Evolutionary conservation across 106 monocot genomes (phyloP), one percentile per base, ranked within the genome.

Genomic region (Dactylorhiza incarnata): DNA sequence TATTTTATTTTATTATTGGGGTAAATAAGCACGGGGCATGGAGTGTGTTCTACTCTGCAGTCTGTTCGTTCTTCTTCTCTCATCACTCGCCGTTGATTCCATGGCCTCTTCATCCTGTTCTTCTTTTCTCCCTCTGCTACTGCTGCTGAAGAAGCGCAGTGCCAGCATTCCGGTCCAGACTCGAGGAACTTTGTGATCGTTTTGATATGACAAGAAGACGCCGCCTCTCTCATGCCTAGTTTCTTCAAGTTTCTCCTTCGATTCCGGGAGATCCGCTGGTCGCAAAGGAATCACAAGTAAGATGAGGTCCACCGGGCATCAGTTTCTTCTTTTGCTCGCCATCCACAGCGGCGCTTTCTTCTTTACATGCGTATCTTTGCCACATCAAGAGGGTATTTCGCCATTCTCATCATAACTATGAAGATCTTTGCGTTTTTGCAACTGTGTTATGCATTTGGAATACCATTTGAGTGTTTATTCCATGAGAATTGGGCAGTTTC

Each of bases 321-420:
- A 73, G 68, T 76, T 88, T 48, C 76, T 84, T 4, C 77, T 88
- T 43, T 58, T 85, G 11, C 54, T 88, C 29, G 85, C 71, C 68
- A 22, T 88, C 45, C 52, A 77, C 53, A 79, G 79, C 46, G 82
- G 76, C 3, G 29, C 72, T 63, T 75, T 76, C 45, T 65, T 74
- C 61, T 29, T 74, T 73, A 50, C 78, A 43, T 69, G 71, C 54
- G 19, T 77, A n/a, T 82, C 76, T 63, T 74, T 79, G 16, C 45
- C 53, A 11, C 75, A 80, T 46, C 13, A 81, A 55, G 82, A 88
- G 15, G 80, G 88, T 88, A 80, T 48, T 77, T 20, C 62, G 5
- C 22, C 9, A 37, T 81, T 49, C 0, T 68, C 45, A 6, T 20
- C 48, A 72, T 56, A 14, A 67, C 43, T 51, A 14, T 44, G 45